Evolutionary conservation across 2,329 filamentous ascomycete genomes (phyloP).

Genomic region (Hypoxylon rubiginosum): DNA sequence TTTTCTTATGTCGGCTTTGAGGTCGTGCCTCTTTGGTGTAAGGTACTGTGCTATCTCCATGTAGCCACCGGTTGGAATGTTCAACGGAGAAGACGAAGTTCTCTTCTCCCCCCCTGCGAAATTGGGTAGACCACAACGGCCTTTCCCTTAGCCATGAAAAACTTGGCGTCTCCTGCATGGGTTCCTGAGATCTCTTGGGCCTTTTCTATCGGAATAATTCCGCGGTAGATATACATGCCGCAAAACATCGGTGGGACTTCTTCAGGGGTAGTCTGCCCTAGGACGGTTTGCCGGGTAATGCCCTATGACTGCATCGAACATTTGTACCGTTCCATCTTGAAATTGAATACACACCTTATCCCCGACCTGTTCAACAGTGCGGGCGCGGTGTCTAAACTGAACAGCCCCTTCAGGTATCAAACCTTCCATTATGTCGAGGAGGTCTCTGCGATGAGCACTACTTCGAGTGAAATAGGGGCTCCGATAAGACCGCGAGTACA

Average conservation of each 20-base stretch:
- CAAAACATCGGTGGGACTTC: slow-evolving; percentile 48
- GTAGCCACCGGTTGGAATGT: slow-evolving; percentile 39
- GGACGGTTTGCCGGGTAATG: slow-evolving; percentile 43
- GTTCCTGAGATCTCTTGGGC: slow-evolving; percentile 46
- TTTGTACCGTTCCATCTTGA: slow-evolving; percentile 39
- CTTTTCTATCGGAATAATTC: slow-evolving; percentile 49
- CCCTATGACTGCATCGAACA: slow-evolving; percentile 47
- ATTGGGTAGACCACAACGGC: slow-evolving; percentile 47
- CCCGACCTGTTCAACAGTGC: slow-evolving; percentile 42
- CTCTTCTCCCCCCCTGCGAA: slow-evolving; percentile 44
- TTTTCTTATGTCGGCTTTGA: slow-evolving; percentile 45
- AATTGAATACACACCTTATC: slow-evolving; percentile 45
- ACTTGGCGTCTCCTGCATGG: slow-evolving; percentile 49
- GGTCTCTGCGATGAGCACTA: slow-evolving; percentile 57
- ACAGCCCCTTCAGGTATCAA: slow-evolving; percentile 48
- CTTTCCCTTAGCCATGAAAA: slow-evolving; percentile 47
- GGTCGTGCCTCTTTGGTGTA: slow-evolving; percentile 49
- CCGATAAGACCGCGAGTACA: slow-evolving; percentile 56
- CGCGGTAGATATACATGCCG: slow-evolving; percentile 51
- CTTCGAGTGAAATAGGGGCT: slow-evolving; percentile 55
- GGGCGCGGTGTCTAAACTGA: slow-evolving; percentile 46
- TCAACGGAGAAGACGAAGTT: slow-evolving; percentile 48
- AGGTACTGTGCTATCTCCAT: slow-evolving; percentile 41
- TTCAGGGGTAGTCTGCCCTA: slow-evolving; percentile 45
- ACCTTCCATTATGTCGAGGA: slow-evolving; percentile 59